Percentiles rank a stretch among this genome's conserved stretches.
Evolutionary conservation across 1,284 basidiomycete genomes (phyloP).

Genomic region (Lentinula novae-zelandiae): DNA sequence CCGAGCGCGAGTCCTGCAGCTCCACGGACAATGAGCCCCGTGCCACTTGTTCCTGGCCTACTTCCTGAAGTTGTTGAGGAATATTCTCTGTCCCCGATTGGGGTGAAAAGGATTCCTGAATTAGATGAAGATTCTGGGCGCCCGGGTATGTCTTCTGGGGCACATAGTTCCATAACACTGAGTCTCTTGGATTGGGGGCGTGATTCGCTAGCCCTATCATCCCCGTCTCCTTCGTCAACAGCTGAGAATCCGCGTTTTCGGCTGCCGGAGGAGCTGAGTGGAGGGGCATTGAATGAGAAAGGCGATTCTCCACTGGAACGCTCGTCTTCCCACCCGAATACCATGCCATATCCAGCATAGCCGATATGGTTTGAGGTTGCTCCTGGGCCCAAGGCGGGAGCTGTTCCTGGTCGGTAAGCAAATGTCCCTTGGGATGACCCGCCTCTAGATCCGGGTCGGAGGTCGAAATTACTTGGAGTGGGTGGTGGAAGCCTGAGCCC

Average conservation of each 20-base stretch:
- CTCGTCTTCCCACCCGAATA: slow-evolving; percentile 19
- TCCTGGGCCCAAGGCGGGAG: slow-evolving; percentile 55
- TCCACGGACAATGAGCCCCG: slow-evolving; percentile 11
- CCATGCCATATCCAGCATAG: slow-evolving; percentile 36
- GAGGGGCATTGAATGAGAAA: slow-evolving; percentile 78
- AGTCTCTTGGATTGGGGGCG: slow-evolving; percentile 72
- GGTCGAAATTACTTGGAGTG: neutral
- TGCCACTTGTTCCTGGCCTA: slow-evolving; percentile 10
- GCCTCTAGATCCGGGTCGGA: slow-evolving; percentile 6
- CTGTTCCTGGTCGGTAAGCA: slow-evolving; percentile 54
- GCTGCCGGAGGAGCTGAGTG: slow-evolving; percentile 34
- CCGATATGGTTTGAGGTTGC: slow-evolving; percentile 23
- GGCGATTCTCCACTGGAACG: slow-evolving; percentile 46
- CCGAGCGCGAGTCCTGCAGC: slow-evolving; percentile 12
- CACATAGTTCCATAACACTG: slow-evolving; percentile 78
- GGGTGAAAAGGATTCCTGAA: slow-evolving; percentile 8
- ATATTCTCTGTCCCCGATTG: neutral
- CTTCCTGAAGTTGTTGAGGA: neutral
- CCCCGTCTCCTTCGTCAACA: slow-evolving; percentile 47
- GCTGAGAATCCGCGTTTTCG: slow-evolving; percentile 63
- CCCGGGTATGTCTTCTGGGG: slow-evolving; percentile 18
- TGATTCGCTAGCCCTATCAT: slow-evolving; percentile 42
- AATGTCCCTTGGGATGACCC: slow-evolving; percentile 4
- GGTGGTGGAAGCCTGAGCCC: slow-evolving; percentile 4
- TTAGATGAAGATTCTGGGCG: neutral